These are phyloP conservation scores for Acacia confusa DNA, from an alignment of 306 rosid genomes.

Conservation along the genomic window DNA sequence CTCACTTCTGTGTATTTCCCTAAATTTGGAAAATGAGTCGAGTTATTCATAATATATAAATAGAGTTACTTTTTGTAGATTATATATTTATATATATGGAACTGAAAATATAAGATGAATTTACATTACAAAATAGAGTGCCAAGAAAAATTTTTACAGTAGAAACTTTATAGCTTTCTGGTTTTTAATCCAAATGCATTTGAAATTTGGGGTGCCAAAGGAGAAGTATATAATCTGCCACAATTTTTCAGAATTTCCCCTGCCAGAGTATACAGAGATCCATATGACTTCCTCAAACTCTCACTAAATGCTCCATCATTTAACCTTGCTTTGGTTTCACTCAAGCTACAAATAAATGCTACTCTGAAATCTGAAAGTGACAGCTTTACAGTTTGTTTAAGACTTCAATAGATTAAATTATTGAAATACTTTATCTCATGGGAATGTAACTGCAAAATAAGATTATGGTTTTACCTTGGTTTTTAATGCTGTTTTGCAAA, in stretches of 20 bases:
- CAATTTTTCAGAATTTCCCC: background rate
- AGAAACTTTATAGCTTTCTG: background rate
- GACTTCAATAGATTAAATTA: background rate
- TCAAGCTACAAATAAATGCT: background rate
- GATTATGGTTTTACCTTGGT: background rate
- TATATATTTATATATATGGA: background rate
- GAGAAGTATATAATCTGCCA: background rate
- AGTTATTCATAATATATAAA: background rate
- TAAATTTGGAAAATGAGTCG: background rate
- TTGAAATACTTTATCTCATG: background rate
- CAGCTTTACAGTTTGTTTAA: background rate
- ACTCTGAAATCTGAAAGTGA: background rate
- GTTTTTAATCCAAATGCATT: background rate
- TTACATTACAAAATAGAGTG: background rate
- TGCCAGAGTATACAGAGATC: background rate
- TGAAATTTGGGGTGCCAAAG: background rate
- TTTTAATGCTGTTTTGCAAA: background rate
- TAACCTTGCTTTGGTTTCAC: background rate
- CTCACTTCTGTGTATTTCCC: background rate
- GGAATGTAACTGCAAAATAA: background rate
- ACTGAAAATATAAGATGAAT: background rate
- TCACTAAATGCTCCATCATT: background rate
- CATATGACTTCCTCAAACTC: background rate
- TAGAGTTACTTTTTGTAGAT: background rate
- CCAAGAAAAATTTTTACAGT: background rate